Percentiles rank a stretch among this genome's conserved stretches.
Conservation (phyloP, 345 rosid species). For the Diplotaxis tenuifolia region DNA sequence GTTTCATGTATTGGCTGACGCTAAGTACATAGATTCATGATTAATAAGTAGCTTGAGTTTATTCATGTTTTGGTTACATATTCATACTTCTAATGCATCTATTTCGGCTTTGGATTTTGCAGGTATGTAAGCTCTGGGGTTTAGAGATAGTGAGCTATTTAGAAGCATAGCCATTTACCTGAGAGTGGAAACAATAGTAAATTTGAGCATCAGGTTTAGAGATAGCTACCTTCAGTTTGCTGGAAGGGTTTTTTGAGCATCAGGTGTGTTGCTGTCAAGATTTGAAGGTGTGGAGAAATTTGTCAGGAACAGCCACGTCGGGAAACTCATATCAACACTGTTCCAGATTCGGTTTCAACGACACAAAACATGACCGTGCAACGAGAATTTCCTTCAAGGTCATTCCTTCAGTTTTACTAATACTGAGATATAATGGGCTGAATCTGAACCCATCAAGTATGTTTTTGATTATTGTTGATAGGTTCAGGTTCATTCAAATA, state of each 20-base stretch:
- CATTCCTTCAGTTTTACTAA: background rate
- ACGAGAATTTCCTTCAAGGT: constrained; percentile 88
- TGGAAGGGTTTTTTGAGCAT: background rate
- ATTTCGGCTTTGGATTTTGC: background rate
- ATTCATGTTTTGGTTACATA: background rate
- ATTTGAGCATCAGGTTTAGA: too few species aligned
- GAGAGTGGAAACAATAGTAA: too few species aligned
- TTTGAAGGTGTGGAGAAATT: constrained; percentile 49
- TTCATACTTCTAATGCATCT: background rate
- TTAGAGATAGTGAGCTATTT: background rate
- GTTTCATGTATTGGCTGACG: background rate
- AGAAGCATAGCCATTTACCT: constrained; percentile 10
- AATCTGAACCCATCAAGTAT: background rate
- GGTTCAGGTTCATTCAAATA: background rate
- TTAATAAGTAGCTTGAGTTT: background rate
- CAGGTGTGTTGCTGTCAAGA: constrained; percentile 39
- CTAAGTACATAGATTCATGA: background rate
- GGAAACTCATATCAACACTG: constrained; percentile 51
- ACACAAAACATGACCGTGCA: constrained; percentile 52
- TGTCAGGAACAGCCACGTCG: constrained; percentile 39
- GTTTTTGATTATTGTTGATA: background rate
- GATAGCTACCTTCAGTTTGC: constrained; percentile 21
- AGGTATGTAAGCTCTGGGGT: constrained; percentile 7
- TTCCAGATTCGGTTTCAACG: constrained; percentile 53
- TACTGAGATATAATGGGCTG: background rate